phyloP scores from a whole-genome alignment of 306 rosid species.

The Pterocarpus macrocarpus region DNA sequence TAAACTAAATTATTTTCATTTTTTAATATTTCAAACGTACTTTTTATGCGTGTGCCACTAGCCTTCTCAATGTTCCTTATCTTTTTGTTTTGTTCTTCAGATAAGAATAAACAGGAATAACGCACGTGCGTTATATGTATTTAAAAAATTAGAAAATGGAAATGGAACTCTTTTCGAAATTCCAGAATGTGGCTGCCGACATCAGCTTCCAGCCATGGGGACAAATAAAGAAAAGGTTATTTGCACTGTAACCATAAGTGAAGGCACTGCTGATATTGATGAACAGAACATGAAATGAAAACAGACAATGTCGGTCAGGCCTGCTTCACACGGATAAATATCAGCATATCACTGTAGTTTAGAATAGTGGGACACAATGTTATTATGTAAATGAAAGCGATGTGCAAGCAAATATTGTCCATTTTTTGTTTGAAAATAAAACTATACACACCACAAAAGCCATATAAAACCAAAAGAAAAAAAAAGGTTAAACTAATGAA shows the following conservation, averaged over 20 bases:
- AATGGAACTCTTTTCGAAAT: not conserved
- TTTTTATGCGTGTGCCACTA: not conserved
- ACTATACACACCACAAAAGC: not conserved
- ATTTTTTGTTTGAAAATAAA: not conserved
- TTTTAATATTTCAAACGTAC: no score
- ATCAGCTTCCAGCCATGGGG: not conserved
- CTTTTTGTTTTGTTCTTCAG: not conserved
- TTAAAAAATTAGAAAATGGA: not conserved
- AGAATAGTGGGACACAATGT: no score
- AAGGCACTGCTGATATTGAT: not conserved
- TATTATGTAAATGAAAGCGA: not conserved
- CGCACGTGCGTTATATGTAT: not conserved
- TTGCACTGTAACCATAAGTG: not conserved
- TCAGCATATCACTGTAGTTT: not conserved
- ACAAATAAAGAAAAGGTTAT: not conserved
- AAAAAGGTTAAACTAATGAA: not conserved
- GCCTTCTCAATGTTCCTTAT: not conserved
- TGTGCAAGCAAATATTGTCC: not conserved
- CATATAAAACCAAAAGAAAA: not conserved
- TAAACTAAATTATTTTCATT: no score
- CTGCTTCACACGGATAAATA: constrained; percentile 5
- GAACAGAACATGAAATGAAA: not conserved
- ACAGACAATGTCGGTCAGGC: not conserved
- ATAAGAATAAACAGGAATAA: not conserved
- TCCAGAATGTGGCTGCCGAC: constrained; percentile 31